phyloP scores from a whole-genome alignment of 257 asterid genomes.

The Fraxinus anomala region DNA sequence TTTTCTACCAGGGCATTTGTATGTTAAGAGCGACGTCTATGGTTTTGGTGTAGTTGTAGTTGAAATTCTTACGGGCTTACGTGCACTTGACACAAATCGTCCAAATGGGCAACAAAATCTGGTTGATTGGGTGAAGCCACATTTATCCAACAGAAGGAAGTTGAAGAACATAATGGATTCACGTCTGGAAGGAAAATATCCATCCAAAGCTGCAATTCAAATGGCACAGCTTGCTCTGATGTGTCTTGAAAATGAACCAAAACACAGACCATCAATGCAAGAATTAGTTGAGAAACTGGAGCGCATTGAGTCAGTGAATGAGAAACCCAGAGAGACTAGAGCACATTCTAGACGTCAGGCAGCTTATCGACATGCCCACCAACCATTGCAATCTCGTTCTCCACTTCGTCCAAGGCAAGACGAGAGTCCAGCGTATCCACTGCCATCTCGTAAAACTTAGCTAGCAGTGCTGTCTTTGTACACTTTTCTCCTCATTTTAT shows the following conservation, averaged over 20 bases:
- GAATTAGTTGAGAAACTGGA: slow-evolving; percentile 54
- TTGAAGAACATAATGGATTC: slow-evolving; percentile 61
- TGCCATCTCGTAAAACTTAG: slow-evolving; percentile 22
- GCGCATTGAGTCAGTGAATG: slow-evolving; percentile 38
- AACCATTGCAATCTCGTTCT: slow-evolving; percentile 50
- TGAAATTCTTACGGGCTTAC: slow-evolving; percentile 68
- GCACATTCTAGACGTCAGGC: slow-evolving; percentile 32
- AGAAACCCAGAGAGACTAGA: slow-evolving; percentile 45
- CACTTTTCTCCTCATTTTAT: not conserved
- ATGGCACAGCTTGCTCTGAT: slow-evolving; percentile 59
- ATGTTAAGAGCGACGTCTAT: slow-evolving; percentile 74
- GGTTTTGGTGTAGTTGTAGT: slow-evolving; percentile 71
- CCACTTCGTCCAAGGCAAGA: slow-evolving; percentile 48
- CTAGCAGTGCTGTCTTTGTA: not conserved
- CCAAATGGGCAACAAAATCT: slow-evolving; percentile 52
- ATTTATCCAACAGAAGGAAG: slow-evolving; percentile 51
- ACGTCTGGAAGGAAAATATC: slow-evolving; percentile 61
- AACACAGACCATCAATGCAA: slow-evolving; percentile 66
- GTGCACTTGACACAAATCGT: slow-evolving; percentile 56
- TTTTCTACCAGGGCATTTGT: slow-evolving; percentile 54
- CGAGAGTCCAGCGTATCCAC: slow-evolving; percentile 36
- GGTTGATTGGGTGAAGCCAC: slow-evolving; percentile 75
- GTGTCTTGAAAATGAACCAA: slow-evolving; percentile 61
- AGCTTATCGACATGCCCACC: slow-evolving; percentile 32
- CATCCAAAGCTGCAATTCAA: slow-evolving; percentile 53